These are phyloP conservation scores for Phytomonas sp. DNA, from an alignment of 208 protist genomes.

Conservation along the genomic window DNA sequence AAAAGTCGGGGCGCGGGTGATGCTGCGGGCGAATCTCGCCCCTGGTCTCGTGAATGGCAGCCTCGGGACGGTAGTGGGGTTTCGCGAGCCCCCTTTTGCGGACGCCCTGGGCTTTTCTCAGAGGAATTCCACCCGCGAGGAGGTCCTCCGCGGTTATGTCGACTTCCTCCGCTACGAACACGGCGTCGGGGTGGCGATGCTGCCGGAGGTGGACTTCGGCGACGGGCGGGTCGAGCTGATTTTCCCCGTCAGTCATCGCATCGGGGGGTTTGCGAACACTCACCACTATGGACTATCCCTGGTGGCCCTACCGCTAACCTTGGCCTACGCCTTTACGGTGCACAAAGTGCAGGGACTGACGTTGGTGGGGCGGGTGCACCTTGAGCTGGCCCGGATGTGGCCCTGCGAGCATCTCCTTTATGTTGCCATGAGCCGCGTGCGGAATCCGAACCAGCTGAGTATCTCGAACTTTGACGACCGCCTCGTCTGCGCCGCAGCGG, in stretches of 20 bases:
- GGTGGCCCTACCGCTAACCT: conserved; percentile 62
- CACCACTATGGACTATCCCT: conserved; percentile 59
- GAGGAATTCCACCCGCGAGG: conserved; percentile 26
- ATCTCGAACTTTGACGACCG: conserved; percentile 44
- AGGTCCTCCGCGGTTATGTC: conserved; percentile 37
- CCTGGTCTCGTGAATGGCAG: conserved; percentile 77
- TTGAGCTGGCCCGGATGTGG: conserved; percentile 85
- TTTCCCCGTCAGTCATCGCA: conserved; percentile 47
- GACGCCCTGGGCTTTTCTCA: conserved; percentile 33
- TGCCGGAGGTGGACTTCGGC: conserved; percentile 74
- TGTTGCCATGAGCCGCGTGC: conserved; percentile 81
- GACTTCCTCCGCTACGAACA: conserved; percentile 67
- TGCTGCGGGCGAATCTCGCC: conserved; percentile 75
- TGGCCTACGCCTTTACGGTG: conserved; percentile 89
- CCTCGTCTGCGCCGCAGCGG: conserved; percentile 55
- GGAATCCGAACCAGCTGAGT: conserved; percentile 78
- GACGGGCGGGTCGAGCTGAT: conserved; percentile 40
- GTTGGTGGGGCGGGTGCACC: conserved; percentile 71
- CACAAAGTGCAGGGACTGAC: conserved; percentile 89
- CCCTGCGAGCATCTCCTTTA: conserved; percentile 85
- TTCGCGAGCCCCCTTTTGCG: conserved; percentile 33
- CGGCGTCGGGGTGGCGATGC: conserved; percentile 35
- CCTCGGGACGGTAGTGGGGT: conserved; percentile 78
- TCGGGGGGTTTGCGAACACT: conserved; percentile 68
- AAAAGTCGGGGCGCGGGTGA: conserved; percentile 73